Percentiles rank a stretch among this genome's conserved stretches.
phyloP scores from a whole-genome alignment of 2,329 filamentous ascomycete species.

The Trichoderma lentiforme region DNA sequence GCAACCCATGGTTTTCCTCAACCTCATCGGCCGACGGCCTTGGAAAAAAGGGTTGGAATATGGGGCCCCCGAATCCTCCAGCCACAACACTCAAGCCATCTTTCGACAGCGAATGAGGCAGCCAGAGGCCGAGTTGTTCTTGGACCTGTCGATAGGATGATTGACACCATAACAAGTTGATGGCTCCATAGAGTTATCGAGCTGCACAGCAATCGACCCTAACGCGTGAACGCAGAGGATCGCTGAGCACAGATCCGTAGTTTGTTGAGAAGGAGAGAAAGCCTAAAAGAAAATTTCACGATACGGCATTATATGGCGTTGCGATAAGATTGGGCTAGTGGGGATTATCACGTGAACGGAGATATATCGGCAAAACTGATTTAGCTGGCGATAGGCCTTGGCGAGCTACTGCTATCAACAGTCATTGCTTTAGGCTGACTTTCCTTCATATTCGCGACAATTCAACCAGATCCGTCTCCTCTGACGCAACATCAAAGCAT shows the following conservation, averaged over 20 bases:
- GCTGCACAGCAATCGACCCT: conserved; percentile 79
- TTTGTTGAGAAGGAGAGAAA: conserved; percentile 39
- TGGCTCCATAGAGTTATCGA: conserved; percentile 84
- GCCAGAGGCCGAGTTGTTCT: conserved; percentile 66
- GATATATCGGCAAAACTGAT: not conserved
- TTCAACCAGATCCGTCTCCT: not conserved
- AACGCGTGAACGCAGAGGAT: conserved; percentile 59
- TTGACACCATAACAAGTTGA: conserved; percentile 71
- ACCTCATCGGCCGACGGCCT: conserved; percentile 88
- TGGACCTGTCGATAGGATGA: conserved; percentile 93
- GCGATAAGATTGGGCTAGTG: conserved; percentile 10
- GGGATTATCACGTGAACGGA: conserved; percentile 6
- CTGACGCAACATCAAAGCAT: not conserved
- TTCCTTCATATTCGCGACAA: not conserved
- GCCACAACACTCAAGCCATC: conserved; percentile 61
- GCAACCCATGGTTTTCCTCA: conserved; percentile 82
- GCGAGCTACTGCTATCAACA: not conserved
- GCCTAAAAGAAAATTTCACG: conserved; percentile 37
- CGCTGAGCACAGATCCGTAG: conserved; percentile 82
- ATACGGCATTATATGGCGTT: conserved; percentile 19
- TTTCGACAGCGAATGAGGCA: conserved; percentile 65
- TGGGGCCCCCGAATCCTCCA: conserved; percentile 61
- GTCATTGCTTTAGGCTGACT: not conserved
- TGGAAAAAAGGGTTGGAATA: conserved; percentile 88
- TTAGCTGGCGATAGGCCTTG: not conserved